Percentiles rank a stretch among this genome's conserved stretches.
These are phyloP conservation scores for Petunia axillaris DNA, from an alignment of 257 asterid genomes.

Conservation along the genomic window DNA sequence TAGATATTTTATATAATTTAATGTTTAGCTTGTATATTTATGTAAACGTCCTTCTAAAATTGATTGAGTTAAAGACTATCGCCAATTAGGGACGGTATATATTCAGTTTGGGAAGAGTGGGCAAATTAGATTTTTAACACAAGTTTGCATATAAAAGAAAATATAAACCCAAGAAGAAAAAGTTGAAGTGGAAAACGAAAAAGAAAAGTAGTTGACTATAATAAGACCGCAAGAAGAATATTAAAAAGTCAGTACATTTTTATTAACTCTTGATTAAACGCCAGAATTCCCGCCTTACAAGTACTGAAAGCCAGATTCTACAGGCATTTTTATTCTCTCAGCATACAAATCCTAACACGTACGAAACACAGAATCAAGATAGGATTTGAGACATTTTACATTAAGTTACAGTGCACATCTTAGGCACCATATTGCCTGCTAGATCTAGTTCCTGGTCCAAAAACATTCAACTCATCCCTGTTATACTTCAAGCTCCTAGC, in stretches of 20 bases:
- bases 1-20: too few relatives aligned
- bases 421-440: neutral
- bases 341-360: neutral
- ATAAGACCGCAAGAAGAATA: too few relatives aligned
- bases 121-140: too few relatives aligned
- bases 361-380: neutral
- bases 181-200: neutral
- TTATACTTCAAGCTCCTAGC: slow-evolving; percentile 52
- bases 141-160: too few relatives aligned
- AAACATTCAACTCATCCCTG: slow-evolving; percentile 44
- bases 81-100: too few relatives aligned
- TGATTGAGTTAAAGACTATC: too few relatives aligned
- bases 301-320: too few relatives aligned
- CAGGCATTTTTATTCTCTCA: neutral
- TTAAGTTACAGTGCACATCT: neutral
- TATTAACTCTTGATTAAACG: neutral
- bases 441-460: slow-evolving; percentile 27
- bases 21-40: too few relatives aligned
- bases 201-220: neutral
- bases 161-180: too few relatives aligned
- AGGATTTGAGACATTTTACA: slow-evolving; percentile 5
- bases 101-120: too few relatives aligned
- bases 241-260: neutral
- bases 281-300: neutral
- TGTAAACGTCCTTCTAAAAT: too few relatives aligned